phyloP scores from a whole-genome alignment of 345 rosid species.

The Conringia planisiliqua region DNA sequence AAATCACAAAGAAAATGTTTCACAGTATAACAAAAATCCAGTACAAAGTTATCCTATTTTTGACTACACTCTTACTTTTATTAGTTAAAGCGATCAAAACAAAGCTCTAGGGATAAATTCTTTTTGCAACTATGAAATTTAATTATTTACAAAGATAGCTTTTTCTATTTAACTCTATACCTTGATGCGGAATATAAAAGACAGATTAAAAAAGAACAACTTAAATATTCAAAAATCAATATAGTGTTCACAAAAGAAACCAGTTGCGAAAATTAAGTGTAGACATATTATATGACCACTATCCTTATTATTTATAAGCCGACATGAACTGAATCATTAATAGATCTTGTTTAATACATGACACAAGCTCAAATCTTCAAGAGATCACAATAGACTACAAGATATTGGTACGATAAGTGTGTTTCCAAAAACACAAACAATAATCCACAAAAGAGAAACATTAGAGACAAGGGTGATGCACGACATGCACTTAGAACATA shows the following conservation, averaged over 20 bases:
- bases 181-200: background rate
- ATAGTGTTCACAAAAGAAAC: background rate
- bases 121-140: too few relatives aligned
- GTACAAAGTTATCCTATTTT: background rate
- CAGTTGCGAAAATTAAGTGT: background rate
- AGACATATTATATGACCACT: background rate
- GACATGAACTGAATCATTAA: constrained; percentile 17
- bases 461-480: background rate
- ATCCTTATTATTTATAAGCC: background rate
- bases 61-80: background rate
- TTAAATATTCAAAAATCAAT: background rate
- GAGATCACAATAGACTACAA: background rate
- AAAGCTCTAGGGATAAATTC: background rate
- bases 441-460: background rate
- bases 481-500: background rate
- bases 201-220: background rate
- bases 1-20: background rate
- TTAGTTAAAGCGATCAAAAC: background rate
- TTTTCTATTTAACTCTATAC: background rate
- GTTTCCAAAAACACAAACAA: background rate
- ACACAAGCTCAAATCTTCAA: background rate
- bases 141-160: background rate
- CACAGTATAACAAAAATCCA: background rate
- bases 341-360: background rate
- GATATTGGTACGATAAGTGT: background rate